Evolutionary conservation across 208 protist genomes (phyloP).

Genomic region (Acanthamoeba castellanii): DNA sequence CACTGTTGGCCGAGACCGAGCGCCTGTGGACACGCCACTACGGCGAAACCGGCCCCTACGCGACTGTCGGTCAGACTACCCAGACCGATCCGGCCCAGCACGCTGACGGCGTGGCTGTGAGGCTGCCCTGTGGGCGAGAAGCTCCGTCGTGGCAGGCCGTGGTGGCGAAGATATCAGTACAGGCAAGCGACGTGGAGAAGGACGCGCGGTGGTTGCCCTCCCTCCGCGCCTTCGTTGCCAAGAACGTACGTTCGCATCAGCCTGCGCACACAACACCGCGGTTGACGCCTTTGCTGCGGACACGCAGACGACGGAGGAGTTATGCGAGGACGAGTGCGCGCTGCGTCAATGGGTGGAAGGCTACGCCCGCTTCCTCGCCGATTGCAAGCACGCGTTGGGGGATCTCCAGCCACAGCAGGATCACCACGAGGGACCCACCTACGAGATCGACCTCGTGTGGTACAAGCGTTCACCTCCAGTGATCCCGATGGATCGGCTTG

Average conservation of each 20-base stretch:
- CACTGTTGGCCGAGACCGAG: not conserved
- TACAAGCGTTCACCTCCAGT: not conserved
- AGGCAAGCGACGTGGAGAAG: not conserved
- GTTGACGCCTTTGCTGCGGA: too few species aligned
- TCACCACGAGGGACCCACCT: not conserved
- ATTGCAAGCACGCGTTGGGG: not conserved
- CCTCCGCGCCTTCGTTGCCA: not conserved
- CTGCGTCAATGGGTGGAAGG: not conserved
- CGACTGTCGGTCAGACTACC: too few species aligned
- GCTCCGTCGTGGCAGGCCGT: not conserved
- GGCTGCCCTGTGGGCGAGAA: not conserved
- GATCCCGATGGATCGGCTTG: too few species aligned
- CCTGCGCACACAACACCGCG: too few species aligned
- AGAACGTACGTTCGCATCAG: not conserved
- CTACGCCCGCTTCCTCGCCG: not conserved
- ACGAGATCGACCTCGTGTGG: slow-evolving; percentile 43
- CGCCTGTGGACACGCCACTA: not conserved
- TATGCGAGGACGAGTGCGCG: not conserved
- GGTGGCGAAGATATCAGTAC: not conserved
- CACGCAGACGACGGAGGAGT: not conserved
- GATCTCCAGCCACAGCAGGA: too few species aligned
- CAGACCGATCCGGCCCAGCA: too few species aligned
- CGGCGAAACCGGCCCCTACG: not conserved
- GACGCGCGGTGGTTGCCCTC: not conserved
- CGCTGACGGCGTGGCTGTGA: too few species aligned